Conservation (phyloP, 495 filamentous ascomycete species). For the Penicillium cosmopolitanum region DNA sequence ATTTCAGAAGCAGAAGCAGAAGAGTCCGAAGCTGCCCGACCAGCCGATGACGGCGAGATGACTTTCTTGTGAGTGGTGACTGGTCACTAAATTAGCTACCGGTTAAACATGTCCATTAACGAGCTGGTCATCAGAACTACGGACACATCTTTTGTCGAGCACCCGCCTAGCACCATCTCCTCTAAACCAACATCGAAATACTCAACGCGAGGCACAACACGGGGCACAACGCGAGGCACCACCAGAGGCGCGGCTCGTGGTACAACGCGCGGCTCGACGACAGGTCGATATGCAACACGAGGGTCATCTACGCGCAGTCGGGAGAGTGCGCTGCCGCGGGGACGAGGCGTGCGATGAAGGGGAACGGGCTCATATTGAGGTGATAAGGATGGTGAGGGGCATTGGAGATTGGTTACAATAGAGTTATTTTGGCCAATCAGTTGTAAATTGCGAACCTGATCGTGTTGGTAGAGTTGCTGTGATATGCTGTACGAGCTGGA, state of each 20-base stretch:
- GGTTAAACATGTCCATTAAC: neutral
- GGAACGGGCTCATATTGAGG: neutral
- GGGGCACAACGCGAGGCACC: constrained; percentile 34
- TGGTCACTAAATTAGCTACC: neutral
- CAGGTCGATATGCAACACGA: constrained; percentile 46
- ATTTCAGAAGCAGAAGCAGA: constrained; percentile 37
- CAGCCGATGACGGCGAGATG: constrained; percentile 64
- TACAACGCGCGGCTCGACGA: constrained; percentile 44
- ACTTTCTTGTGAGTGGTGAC: constrained; percentile 80
- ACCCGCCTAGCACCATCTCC: constrained; percentile 67
- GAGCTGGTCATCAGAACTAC: constrained; percentile 67
- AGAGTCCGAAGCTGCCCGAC: constrained; percentile 31
- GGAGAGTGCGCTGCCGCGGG: constrained; percentile 46
- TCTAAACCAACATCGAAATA: constrained; percentile 69
- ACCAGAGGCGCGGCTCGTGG: constrained; percentile 35
- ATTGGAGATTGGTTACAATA: neutral
- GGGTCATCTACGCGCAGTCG: constrained; percentile 39
- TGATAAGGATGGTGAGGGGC: neutral
- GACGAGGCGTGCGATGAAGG: constrained; percentile 41
- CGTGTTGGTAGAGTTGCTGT: neutral
- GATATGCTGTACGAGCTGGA: neutral
- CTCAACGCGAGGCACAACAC: constrained; percentile 53
- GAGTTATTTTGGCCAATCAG: neutral
- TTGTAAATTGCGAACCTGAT: neutral
- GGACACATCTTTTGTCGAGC: constrained; percentile 91